Evolutionary conservation across 768 basidiomycete species (phyloP).

Genomic region (Lactarius trivialis): DNA sequence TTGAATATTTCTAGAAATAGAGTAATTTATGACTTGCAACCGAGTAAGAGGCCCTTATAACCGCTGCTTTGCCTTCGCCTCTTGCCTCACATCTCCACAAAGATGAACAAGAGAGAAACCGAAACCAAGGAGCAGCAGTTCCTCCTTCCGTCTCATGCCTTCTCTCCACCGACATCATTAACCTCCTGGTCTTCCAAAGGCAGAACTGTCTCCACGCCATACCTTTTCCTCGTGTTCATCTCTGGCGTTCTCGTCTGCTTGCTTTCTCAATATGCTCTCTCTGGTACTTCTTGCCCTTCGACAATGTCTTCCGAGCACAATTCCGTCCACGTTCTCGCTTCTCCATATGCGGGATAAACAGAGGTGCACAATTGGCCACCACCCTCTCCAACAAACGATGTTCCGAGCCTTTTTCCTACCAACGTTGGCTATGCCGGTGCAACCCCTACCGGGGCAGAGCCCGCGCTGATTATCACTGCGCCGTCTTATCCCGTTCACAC

Average conservation of each 20-base stretch:
- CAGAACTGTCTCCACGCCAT: constrained; percentile 2
- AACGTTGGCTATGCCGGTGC: constrained; percentile 69
- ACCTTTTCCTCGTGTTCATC: constrained; percentile 17
- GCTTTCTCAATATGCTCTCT: constrained; percentile 14
- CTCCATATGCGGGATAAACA: constrained; percentile 69
- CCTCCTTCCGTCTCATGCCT: constrained; percentile 25
- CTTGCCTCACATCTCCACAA: neutral
- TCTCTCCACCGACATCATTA: constrained; percentile 42
- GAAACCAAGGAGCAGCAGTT: constrained; percentile 22
- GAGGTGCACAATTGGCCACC: constrained; percentile 67
- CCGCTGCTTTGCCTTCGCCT: neutral
- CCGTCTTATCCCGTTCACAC: constrained; percentile 75
- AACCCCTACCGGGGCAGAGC: constrained; percentile 78
- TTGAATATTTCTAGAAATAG: too few species aligned
- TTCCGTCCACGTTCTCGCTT: constrained; percentile 35
- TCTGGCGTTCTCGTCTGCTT: constrained; percentile 19
- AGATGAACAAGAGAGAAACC: constrained; percentile 5
- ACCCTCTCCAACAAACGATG: constrained; percentile 60
- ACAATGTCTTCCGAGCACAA: neutral
- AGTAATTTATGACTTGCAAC: too few species aligned
- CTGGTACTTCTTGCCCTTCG: constrained; percentile 6
- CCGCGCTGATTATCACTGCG: constrained; percentile 64
- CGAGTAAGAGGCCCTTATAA: too few species aligned
- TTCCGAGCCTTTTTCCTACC: constrained; percentile 69
- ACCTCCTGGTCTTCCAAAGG: constrained; percentile 25